Evolutionary conservation across 1,284 basidiomycete species (phyloP).

Genomic region (Ustilago vetiveriae): DNA sequence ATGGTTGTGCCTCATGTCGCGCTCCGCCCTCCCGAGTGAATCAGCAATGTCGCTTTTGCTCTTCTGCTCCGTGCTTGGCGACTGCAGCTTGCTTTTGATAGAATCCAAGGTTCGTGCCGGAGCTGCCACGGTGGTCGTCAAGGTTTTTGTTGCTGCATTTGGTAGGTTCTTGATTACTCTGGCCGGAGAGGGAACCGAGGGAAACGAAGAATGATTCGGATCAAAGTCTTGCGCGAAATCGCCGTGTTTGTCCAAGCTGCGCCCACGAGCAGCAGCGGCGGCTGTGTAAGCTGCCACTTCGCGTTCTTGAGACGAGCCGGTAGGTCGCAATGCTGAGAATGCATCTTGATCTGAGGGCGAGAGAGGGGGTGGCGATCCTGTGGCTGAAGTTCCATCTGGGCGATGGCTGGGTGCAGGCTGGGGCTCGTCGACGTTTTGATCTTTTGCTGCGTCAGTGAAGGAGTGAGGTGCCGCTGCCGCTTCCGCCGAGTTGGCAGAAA

Average conservation of each 20-base stretch:
- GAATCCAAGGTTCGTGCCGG: conserved; percentile 24
- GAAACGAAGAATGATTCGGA: conserved; percentile 3
- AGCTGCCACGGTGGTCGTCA: conserved; percentile 23
- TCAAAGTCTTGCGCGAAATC: conserved; percentile 13
- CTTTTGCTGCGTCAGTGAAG: too few species aligned
- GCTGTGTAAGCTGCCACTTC: conserved; percentile 30
- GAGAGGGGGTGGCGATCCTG: conserved; percentile 7
- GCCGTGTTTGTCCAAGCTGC: conserved; percentile 20
- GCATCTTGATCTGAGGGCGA: conserved; percentile 12
- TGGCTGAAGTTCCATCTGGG: too few species aligned
- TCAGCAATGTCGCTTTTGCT: conserved; percentile 37
- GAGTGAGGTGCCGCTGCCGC: too few species aligned
- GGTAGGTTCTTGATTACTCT: conserved; percentile 27
- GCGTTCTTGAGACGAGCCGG: conserved; percentile 1
- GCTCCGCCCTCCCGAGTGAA: conserved; percentile 15
- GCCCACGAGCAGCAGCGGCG: conserved; percentile 11
- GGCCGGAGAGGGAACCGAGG: conserved; percentile 10
- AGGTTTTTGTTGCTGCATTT: conserved; percentile 15
- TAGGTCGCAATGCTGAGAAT: conserved; percentile 16
- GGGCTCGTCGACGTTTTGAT: too few species aligned
- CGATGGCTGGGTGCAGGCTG: too few species aligned
- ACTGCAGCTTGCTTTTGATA: conserved; percentile 30
- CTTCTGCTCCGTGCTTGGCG: conserved; percentile 27
- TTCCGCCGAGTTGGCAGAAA: not conserved
- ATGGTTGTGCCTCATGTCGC: conserved; percentile 21